Percentiles rank a stretch among this genome's conserved stretches.
Evolutionary conservation across 2,329 filamentous ascomycete genomes (phyloP).

Genomic region (Stromatinia cepivora): DNA sequence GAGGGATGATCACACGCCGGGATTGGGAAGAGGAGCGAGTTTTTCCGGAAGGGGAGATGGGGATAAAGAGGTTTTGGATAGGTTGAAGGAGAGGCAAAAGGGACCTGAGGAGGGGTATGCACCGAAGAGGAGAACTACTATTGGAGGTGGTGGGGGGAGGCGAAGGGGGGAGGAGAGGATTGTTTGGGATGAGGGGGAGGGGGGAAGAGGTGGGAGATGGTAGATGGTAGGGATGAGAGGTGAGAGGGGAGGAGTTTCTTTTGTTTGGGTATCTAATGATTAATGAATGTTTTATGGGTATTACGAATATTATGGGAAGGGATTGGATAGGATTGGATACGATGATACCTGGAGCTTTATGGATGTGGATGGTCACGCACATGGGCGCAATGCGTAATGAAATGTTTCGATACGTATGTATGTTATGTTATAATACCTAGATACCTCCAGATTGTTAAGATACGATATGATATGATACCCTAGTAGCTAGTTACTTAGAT

Average conservation of each 20-base stretch:
- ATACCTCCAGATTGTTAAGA: neutral
- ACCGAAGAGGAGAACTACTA: conserved; percentile 19
- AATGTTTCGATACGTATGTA: too few species aligned
- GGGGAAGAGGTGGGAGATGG: conserved; percentile 17
- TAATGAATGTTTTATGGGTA: neutral
- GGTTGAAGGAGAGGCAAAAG: conserved; percentile 29
- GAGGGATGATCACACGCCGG: neutral
- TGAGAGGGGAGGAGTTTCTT: neutral
- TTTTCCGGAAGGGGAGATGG: neutral
- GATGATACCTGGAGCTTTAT: neutral
- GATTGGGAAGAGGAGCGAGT: neutral
- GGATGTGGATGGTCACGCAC: neutral
- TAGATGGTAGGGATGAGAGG: neutral
- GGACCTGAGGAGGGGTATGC: conserved; percentile 4
- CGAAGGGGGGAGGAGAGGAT: conserved; percentile 17
- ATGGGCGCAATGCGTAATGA: neutral
- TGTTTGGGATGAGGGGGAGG: conserved; percentile 19
- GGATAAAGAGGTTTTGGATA: conserved; percentile 15
- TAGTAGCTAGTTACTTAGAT: neutral
- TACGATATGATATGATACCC: neutral
- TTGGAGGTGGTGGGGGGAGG: neutral
- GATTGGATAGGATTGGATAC: neutral
- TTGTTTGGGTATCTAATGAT: neutral
- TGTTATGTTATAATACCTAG: neutral
- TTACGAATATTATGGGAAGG: neutral